Evolutionary conservation across 2,329 filamentous ascomycete species (phyloP).

Genomic region (Sporothrix pseudoabietina): DNA sequence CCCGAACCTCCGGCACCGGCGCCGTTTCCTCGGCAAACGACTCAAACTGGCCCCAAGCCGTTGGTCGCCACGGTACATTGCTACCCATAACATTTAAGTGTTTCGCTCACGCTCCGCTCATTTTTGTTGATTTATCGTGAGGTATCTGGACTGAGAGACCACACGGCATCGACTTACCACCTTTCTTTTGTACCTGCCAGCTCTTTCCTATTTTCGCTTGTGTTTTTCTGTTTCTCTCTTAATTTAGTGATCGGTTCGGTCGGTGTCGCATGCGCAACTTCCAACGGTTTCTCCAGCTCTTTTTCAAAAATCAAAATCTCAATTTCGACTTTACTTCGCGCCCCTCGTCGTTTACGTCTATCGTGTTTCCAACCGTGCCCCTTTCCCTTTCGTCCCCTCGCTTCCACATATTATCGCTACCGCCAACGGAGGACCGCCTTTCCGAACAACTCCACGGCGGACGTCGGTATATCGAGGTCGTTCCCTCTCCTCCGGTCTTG

Average conservation of each 20-base stretch:
- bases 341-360: background rate
- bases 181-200: conserved; percentile 17
- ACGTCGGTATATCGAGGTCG: background rate
- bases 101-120: background rate
- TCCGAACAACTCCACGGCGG: background rate
- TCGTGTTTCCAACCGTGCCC: conserved; percentile 12
- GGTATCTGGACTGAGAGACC: no score
- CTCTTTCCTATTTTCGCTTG: conserved; percentile 12
- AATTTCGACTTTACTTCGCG: background rate
- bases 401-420: background rate
- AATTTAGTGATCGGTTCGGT: conserved; percentile 34
- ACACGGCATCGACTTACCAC: background rate
- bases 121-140: background rate
- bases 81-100: conserved; percentile 19
- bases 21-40: background rate
- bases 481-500: background rate
- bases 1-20: background rate
- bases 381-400: background rate
- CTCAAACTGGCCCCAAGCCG: background rate
- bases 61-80: conserved; percentile 11
- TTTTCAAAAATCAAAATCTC: conserved; percentile 8
- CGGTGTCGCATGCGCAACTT: conserved; percentile 25
- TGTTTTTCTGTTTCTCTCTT: conserved; percentile 19
- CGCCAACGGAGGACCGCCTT: background rate
- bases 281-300: conserved; percentile 9